Base-by-base conservation (phyloP, 129 eudicot genomes). In the Flaveria sonorensis region DNA sequence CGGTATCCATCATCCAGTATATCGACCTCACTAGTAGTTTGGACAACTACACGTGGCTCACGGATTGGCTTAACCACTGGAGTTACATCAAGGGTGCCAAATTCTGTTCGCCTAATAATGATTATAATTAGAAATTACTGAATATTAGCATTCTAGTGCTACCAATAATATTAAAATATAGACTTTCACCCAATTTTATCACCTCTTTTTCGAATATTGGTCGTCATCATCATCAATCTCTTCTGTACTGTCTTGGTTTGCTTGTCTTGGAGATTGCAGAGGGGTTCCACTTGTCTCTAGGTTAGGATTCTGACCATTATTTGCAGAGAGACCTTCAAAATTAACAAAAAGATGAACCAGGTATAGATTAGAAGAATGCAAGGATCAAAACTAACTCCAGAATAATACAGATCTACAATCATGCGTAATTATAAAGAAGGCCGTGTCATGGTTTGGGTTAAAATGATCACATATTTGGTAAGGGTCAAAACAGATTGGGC, bases 21-120 rank as follows among this genome's bases (percentile, higher is more conserved):
- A 82, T 94, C 98, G 74, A 94, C 97, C 84, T 94, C 98, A 55
- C 98, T 94, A 67, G 91, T 82, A n/a, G 98, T 94, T 89, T 94
- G 98, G 63, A 94, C 97, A 23, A 94, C 97, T 66, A 94, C 98
- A 55, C 97, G 93, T 40, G 98, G 97, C 69, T 94, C 98, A 24
- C 97, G 96, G 42, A 94, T 94, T 40, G 98, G 98, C 89, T 91
- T 91, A 36, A 94, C 89, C 57, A 94, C 92, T 11, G 97, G 89
- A 19, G 87, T 89, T 14, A 94, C 68, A 74, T 94, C 98, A 82
- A 87, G 20, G 63, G 73, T 66, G 53, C 86, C 86, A 18, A 79
- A 83, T 66, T 94, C 97, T 52, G 90, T 81, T 79, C 85, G 89
- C 89, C 98, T 94, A 86, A 63, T 63, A 12, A 63, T 30, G 15